Evolutionary conservation across 768 basidiomycete genomes (phyloP), one percentile per base, ranked within the genome.

Genomic region (Leccinum uliginosum): DNA sequence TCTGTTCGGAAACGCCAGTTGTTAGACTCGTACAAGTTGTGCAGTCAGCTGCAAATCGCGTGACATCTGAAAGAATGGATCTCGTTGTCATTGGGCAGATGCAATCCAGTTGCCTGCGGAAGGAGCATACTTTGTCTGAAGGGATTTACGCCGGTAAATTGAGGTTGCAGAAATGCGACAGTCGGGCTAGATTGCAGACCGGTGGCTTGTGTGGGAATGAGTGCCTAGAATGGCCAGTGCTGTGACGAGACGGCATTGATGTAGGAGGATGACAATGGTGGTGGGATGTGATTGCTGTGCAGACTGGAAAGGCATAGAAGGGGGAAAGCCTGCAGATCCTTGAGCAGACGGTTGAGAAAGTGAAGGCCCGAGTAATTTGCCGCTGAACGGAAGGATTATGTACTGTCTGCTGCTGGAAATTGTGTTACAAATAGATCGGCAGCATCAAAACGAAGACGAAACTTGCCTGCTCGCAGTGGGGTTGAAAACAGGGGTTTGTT

Each of bases 61-160:
- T 24, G 56, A 17, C 47, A 45, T 23, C 44, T 62, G 63, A 45
- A 65, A 62, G 10, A 50, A 34, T 6, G 54, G 5, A 17, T 54
- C 53, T 21, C 67, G 51, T 65, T 71, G 21, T 58, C 62, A 57
- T 68, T 75, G 56, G 83, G 79, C 55, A 76, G 60, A 1, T 80
- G 77, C 71, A 81, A 74, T 2, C 85, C 84, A 3, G 85, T 89
- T 7, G 76, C 73, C 63, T 87, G 85, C 11, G 86, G 80, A 23
- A 85, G 55, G 59, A 92, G 70, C 79, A 86, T 81, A 62, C 82
- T 89, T 70, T 91, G 91, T 32, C 93, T 78, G 78, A 95, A 95
- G 9, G 91, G 92, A 71, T 93, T 94, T 44, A 77, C 73, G n/a
- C 85, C 87, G 9, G 86, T 89, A 23, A 65, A 52, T 44, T 78